Evolutionary conservation across 75 land plant species (phyloP).

Genomic region (Chamaecyparis obtusa): DNA sequence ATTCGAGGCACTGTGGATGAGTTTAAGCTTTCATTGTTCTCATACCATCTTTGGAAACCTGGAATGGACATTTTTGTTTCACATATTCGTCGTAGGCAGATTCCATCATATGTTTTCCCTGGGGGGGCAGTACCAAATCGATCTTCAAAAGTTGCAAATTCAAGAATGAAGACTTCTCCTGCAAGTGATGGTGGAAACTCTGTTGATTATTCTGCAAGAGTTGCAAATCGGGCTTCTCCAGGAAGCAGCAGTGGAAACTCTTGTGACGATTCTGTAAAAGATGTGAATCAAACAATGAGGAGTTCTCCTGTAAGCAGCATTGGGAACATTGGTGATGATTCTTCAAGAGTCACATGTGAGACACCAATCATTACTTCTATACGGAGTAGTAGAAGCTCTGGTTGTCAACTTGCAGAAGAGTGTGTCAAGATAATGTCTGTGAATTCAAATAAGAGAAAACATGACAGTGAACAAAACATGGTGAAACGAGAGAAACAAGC

Average conservation of each 20-base stretch:
- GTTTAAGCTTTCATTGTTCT: conserved; percentile 36
- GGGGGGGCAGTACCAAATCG: conserved; percentile 31
- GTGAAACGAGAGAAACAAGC: conserved; percentile 23
- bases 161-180: background rate
- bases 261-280: conserved; percentile 11
- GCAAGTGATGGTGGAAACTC: background rate
- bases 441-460: conserved; percentile 23
- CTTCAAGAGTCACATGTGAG: background rate
- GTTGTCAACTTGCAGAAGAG: conserved; percentile 10
- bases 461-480: background rate
- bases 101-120: conserved; percentile 48
- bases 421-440: conserved; percentile 12
- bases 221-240: conserved; percentile 5
- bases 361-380: background rate
- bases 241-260: conserved; percentile 5
- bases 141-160: conserved; percentile 2
- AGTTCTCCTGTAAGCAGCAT: conserved; percentile 32
- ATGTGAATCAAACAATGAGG: background rate
- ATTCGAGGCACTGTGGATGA: conserved; percentile 47
- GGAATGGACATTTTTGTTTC: conserved; percentile 51
- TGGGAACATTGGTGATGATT: conserved; percentile 19
- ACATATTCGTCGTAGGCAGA: conserved; percentile 45
- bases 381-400: background rate
- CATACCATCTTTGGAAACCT: conserved; percentile 37
- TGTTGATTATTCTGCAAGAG: conserved; percentile 12